A percentile compares a stretch with the other conserved stretches of the same genome.
phyloP scores from a whole-genome alignment of 495 filamentous ascomycete genomes.

The Sordaria brevicollis region DNA sequence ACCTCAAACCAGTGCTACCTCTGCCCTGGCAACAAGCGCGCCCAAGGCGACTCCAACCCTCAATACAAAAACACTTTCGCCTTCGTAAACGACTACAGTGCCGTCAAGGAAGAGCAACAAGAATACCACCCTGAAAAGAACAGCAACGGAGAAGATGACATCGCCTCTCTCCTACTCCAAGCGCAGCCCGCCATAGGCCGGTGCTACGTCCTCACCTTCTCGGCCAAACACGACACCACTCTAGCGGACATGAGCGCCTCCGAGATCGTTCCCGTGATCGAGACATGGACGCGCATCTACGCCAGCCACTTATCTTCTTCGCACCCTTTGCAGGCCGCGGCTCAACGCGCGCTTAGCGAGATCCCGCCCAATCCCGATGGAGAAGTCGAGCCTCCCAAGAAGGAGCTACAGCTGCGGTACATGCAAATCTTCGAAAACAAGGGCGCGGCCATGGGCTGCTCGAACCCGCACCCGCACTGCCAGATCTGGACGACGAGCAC shows the following conservation, averaged over 20 bases:
- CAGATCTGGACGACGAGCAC: slow-evolving; percentile 92
- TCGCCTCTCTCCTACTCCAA: slow-evolving; percentile 68
- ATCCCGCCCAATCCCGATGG: slow-evolving; percentile 31
- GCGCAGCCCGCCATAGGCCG: slow-evolving; percentile 85
- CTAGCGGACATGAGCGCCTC: slow-evolving; percentile 69
- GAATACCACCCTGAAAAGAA: slow-evolving; percentile 28
- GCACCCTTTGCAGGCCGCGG: slow-evolving; percentile 49
- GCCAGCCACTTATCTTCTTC: slow-evolving; percentile 62
- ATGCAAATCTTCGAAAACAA: slow-evolving; percentile 99
- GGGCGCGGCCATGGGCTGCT: slow-evolving; percentile 95
- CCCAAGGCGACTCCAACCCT: slow-evolving; percentile 80
- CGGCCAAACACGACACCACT: slow-evolving; percentile 78
- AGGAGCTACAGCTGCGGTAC: slow-evolving; percentile 75
- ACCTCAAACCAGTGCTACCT: slow-evolving; percentile 64
- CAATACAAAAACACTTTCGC: slow-evolving; percentile 79
- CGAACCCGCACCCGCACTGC: slow-evolving; percentile 94
- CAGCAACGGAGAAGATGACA: slow-evolving; percentile 29
- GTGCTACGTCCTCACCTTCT: slow-evolving; percentile 96
- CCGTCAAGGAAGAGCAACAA: slow-evolving; percentile 86
- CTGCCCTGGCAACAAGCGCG: slow-evolving; percentile 91
- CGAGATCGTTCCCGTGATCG: slow-evolving; percentile 64
- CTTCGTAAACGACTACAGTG: slow-evolving; percentile 97
- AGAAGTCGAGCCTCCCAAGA: slow-evolving; percentile 42
- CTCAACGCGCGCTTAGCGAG: slow-evolving; percentile 18
- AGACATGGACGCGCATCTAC: slow-evolving; percentile 86